Evolutionary conservation across 83 land plant genomes (phyloP), one percentile per base, ranked within the genome.

Genomic region (Thuja plicata): DNA sequence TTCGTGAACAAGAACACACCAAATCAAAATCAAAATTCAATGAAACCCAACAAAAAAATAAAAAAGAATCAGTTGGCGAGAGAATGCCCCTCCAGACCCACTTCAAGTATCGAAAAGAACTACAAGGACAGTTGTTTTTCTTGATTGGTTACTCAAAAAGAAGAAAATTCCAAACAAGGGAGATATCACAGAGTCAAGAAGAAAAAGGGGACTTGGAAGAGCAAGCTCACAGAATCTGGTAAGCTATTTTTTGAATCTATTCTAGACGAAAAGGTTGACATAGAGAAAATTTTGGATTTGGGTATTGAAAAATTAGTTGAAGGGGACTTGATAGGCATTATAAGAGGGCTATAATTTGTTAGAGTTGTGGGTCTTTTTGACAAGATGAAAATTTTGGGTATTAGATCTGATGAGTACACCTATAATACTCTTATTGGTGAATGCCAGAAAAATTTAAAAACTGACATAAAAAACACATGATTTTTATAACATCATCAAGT

Each of bases 381-480:
- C 0, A 90, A 90, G 57, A 97, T 98, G 99, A 98, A 93, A 90
- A 88, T 76, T 45, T 76, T 86, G n/a, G 96, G 96, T 13, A 87
- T 95, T 90, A 86, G 78, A 4, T 98, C 96, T 16, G 99, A 98
- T 90, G 87, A 85, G 16, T 98, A 96, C 40, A 95, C 99, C 17
- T 98, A 95, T 92, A 98, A 97, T 88, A 97, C 99, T 15, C 94
- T 96, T 16, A 97, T 98, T 24, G 94, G 92, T 89, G 95, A 96
- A 35, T 97, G 98, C 88, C 88, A 92, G 8, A 86, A 96, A 21
- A 93, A 92, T 4, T 90, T n/a, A n/a, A n/a, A n/a, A n/a, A n/a
- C n/a, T n/a, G n/a, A n/a, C n/a, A n/a, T n/a, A n/a, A n/a, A n/a
- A n/a, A n/a, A n/a, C n/a, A n/a, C n/a, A n/a, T n/a, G n/a, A n/a